Percentiles rank a stretch among this genome's conserved stretches.
phyloP scores from a whole-genome alignment of 2,329 filamentous ascomycete species.

The Venturia aucupariae region DNA sequence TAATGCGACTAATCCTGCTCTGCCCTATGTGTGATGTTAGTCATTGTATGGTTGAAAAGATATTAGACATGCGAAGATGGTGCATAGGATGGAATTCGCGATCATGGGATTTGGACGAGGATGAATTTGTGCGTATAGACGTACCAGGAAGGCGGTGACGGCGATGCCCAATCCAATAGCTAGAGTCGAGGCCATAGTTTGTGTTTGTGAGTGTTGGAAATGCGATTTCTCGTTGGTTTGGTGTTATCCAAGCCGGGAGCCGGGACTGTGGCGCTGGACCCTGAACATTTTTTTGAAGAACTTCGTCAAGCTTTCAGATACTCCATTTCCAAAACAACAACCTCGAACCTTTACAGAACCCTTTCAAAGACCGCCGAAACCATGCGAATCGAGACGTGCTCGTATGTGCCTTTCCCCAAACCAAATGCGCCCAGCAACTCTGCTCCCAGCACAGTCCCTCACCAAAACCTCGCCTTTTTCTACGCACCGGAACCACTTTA shows the following conservation, averaged over 20 bases:
- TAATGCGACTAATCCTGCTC: constrained; percentile 83
- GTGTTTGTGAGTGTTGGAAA: not conserved
- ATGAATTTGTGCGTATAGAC: constrained; percentile 17
- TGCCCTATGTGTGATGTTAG: constrained; percentile 51
- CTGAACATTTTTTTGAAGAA: not conserved
- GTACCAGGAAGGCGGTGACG: constrained; percentile 56
- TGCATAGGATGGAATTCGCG: not conserved
- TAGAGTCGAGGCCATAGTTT: constrained; percentile 48
- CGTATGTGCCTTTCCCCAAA: not conserved
- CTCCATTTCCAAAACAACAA: not conserved
- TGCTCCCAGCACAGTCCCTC: not conserved
- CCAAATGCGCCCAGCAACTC: not conserved
- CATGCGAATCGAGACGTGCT: not conserved
- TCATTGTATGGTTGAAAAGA: not conserved
- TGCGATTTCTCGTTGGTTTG: too few relatives aligned
- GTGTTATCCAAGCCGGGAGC: too few relatives aligned
- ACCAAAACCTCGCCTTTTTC: not conserved
- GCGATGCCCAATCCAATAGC: constrained; percentile 53
- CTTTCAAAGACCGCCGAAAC: not conserved
- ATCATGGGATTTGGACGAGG: not conserved
- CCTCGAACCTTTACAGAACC: not conserved
- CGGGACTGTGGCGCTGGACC: too few relatives aligned
- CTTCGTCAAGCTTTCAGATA: not conserved
- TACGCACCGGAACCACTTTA: not conserved
- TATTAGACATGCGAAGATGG: not conserved